Base-by-base conservation (phyloP, 1,139 yeast species). In the Candida glucosophila region DNA sequence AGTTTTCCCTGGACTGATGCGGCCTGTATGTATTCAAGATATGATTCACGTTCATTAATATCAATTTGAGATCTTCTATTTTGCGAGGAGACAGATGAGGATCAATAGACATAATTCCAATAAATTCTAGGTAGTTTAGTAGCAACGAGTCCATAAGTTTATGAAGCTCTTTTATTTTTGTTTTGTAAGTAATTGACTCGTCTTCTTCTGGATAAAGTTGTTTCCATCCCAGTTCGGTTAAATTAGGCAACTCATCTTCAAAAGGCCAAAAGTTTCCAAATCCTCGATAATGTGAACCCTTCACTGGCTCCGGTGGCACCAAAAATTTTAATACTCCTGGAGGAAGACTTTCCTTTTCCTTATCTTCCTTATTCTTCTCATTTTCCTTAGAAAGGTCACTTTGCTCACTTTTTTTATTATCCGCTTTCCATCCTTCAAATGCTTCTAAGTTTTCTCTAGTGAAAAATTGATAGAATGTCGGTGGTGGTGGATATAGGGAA, bases 401-500 rank as follows among this genome's bases (percentile, higher is more conserved):
- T n/a, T n/a, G n/a, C n/a, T n/a, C n/a, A n/a, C n/a, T n/a, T n/a
- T n/a, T n/a, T n/a, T n/a, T n/a, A 14, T 18, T 23, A 12, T 23
- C 27, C 16, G 34, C 29, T 21, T 43, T 35, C 53, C 57, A 47
- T 17, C 33, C 37, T 17, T 23, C 21, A 11, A 7, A 19, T 6
- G 12, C 12, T 15, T 46, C 57, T 9, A 70, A 32, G 39, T 81
- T 81, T 30, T 73, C 80, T 5, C 54, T 46, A 0, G 92, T 80
- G 52, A 80, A 83, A 42, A 63, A 69, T 48, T 73, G 71, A 42
- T 72, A 72, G 48, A 69, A 80, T 13, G 78, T 75, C 6, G 95
- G 95, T 3, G 95, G 95, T 2, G 90, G 88, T 2, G 95, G 95
- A 39, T 77, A 85, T 28, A 83, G 65, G 8, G 92, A 73, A 15